Evolutionary conservation across 768 basidiomycete genomes (phyloP).

Genomic region (Podaxis sp.): DNA sequence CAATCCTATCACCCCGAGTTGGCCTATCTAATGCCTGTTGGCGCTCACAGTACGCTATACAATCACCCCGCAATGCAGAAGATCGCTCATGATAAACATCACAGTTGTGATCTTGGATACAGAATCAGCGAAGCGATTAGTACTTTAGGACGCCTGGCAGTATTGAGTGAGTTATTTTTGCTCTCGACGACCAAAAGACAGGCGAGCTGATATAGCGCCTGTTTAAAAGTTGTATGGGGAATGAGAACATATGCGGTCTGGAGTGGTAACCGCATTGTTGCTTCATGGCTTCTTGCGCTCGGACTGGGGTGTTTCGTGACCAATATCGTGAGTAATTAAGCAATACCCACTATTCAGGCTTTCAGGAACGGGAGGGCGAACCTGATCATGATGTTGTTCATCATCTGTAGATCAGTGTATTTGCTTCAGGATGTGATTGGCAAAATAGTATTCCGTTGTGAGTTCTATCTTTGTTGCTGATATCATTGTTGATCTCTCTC

Average conservation of each 20-base stretch:
- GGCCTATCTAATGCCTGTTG: too few species aligned
- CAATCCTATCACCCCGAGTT: neutral
- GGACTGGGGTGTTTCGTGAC: neutral
- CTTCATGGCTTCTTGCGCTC: neutral
- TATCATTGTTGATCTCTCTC: neutral
- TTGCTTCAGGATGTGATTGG: neutral
- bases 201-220: neutral
- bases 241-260: neutral
- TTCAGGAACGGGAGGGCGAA: too few species aligned
- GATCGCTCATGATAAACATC: neutral
- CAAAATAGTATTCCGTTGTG: neutral
- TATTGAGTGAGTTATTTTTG: neutral
- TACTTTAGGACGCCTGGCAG: neutral
- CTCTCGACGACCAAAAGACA: neutral
- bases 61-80: neutral
- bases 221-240: neutral
- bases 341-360: neutral
- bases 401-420: neutral
- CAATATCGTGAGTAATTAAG: neutral
- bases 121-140: neutral
- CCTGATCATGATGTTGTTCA: neutral
- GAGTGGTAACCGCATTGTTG: neutral
- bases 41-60: neutral
- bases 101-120: conserved; percentile 2
- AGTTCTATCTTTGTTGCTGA: neutral